phyloP scores from a whole-genome alignment of 2,329 filamentous ascomycete species.

The Diatrype stigma region DNA sequence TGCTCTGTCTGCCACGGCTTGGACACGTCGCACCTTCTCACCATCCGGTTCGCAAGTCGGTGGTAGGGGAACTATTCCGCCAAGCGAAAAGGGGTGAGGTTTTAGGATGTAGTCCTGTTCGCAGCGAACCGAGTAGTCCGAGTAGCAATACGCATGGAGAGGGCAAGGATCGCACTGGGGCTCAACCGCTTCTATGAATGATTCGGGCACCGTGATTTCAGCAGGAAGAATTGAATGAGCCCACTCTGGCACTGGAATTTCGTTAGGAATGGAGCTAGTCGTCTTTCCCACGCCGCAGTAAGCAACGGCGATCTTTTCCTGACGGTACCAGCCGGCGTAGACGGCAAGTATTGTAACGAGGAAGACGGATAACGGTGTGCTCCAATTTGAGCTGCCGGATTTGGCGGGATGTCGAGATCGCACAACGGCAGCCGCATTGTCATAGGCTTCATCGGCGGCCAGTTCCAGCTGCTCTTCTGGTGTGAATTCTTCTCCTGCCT shows the following conservation, averaged over 20 bases:
- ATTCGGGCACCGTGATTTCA: conserved; percentile 67
- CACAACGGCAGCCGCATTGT: conserved; percentile 44
- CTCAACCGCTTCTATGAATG: conserved; percentile 63
- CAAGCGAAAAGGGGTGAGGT: conserved; percentile 76
- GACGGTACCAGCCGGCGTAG: conserved; percentile 79
- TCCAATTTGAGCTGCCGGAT: conserved; percentile 41
- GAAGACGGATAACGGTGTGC: conserved; percentile 67
- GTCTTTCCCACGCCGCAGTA: conserved; percentile 83
- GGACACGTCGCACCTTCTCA: conserved; percentile 82
- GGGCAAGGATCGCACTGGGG: conserved; percentile 90
- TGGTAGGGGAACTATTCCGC: conserved; percentile 76
- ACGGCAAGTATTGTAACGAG: conserved; percentile 65
- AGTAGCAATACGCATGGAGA: conserved; percentile 82
- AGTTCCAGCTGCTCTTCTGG: conserved; percentile 83
- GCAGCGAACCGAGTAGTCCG: conserved; percentile 72
- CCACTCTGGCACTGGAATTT: conserved; percentile 39
- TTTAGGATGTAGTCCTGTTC: conserved; percentile 84
- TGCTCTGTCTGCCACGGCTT: conserved; percentile 81
- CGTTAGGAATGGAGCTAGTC: conserved; percentile 47
- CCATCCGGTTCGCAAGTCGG: conserved; percentile 94
- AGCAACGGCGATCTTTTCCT: conserved; percentile 93
- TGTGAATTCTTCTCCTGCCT: conserved; percentile 87
- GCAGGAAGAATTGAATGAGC: conserved; percentile 35
- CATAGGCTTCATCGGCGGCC: conserved; percentile 60
- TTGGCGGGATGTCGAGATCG: conserved; percentile 32